Base-by-base conservation (phyloP, 306 rosid species). In the Corylus heterophylla region DNA sequence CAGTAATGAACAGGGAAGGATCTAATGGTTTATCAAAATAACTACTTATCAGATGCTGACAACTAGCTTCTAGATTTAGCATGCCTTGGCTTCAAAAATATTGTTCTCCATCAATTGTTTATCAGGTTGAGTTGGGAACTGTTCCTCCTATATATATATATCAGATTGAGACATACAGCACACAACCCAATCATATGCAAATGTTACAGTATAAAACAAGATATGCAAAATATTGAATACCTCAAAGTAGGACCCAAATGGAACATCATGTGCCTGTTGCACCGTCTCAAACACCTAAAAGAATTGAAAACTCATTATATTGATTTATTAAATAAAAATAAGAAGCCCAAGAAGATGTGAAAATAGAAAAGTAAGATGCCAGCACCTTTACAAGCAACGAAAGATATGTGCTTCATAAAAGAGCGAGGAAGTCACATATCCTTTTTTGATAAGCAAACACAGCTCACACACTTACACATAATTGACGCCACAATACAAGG, bases 261-360 rank as follows among this genome's bases (percentile, higher is more conserved):
- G 98, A 78, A 95, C 98, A 86, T 95, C 98, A 79, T 91, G 98
- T n/a, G 98, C 98, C 72, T 92, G 95, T 80, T 92, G 98, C 71
- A 95, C 98, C 13, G 95, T 92, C 85, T 95, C 98, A 79, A 92
- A 92, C 81, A 92, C 96, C 98, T 95, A 82, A 63, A 79, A 79
- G 51, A 80, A 69, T 51, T 56, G 83, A 74, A 66, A 82, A 69
- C 39, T 64, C 71, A 68, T 52, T 35, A 76, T 77, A 59, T 58
- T 12, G 42, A 66, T 54, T 5, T 68, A 42, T 47, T 49, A 22
- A 58, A 25, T 31, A 68, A 51, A 20, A 58, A 17, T 3, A 18
- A 69, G 2, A 62, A 42, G 42, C 3, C 27, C 17, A 12, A 1
- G 16, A 68, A 68, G 72, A 49, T 11, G 48, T 1, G 25, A 7